Percentiles rank a stretch among this genome's conserved stretches.
Evolutionary conservation across 2,329 filamentous ascomycete species (phyloP).

Genomic region (Fusarium nanum): DNA sequence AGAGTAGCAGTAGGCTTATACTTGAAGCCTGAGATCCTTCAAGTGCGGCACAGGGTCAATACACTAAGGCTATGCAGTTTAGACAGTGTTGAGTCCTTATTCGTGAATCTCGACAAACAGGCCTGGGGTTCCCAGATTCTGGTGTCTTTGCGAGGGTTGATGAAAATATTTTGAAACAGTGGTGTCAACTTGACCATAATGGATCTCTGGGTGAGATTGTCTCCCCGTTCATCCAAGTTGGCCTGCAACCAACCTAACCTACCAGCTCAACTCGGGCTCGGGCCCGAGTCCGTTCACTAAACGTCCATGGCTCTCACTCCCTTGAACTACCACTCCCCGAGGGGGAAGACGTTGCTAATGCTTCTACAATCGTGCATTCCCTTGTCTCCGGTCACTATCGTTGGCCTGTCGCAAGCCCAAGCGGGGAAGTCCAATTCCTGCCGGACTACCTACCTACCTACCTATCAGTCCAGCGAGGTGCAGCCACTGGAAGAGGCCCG

Average conservation of each 20-base stretch:
- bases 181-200: slow-evolving; percentile 1
- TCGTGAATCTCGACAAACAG: neutral
- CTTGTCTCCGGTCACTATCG: slow-evolving; percentile 12
- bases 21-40: neutral
- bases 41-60: slow-evolving; percentile 1
- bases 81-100: neutral
- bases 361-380: slow-evolving; percentile 1
- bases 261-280: neutral
- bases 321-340: neutral
- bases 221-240: neutral
- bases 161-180: slow-evolving; percentile 6
- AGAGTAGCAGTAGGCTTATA: neutral
- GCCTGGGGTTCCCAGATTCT: slow-evolving; percentile 10
- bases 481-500: neutral
- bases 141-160: slow-evolving; percentile 2
- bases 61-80: slow-evolving; percentile 1
- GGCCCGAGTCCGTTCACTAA: neutral
- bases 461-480: neutral
- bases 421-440: slow-evolving; percentile 5
- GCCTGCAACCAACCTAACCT: neutral
- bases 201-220: neutral
- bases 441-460: neutral
- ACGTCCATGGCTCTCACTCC: neutral
- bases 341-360: neutral
- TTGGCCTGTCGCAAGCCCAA: slow-evolving; percentile 13